Evolutionary conservation across 108 stramenopile genomes (phyloP).

Genomic region (Skeletonema potamos): DNA sequence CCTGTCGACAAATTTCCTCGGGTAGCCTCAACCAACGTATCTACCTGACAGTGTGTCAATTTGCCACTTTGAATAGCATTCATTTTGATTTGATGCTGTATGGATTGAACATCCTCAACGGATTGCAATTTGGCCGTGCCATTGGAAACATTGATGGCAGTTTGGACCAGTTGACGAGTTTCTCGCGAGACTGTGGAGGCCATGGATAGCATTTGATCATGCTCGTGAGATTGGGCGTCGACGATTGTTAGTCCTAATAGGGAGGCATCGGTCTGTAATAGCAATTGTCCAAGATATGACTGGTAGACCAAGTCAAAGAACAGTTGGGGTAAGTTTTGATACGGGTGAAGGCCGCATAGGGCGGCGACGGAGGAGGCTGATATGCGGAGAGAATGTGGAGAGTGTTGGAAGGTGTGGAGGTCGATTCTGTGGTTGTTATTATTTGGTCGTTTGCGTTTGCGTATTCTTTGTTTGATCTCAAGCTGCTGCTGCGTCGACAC

Average conservation of each 20-base stretch:
- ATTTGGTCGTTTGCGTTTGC: too few relatives aligned
- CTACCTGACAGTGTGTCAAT: constrained; percentile 42
- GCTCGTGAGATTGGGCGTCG: constrained; percentile 37
- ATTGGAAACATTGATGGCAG: constrained; percentile 41
- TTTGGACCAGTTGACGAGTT: constrained; percentile 44
- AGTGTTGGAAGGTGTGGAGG: constrained; percentile 35
- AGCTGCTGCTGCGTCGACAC: too few relatives aligned
- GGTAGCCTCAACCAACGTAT: constrained; percentile 46
- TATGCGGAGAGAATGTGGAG: constrained; percentile 56
- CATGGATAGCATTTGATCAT: constrained; percentile 43
- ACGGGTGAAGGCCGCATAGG: constrained; percentile 67
- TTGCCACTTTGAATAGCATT: constrained; percentile 43
- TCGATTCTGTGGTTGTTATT: too few relatives aligned
- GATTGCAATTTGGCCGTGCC: constrained; percentile 37
- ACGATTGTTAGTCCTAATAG: constrained; percentile 53
- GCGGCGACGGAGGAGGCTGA: constrained; percentile 61
- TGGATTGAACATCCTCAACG: constrained; percentile 48
- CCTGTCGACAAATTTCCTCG: constrained; percentile 59
- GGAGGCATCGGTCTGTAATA: constrained; percentile 54
- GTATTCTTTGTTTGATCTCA: too few relatives aligned
- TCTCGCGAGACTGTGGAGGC: constrained; percentile 52
- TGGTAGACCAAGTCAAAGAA: constrained; percentile 71
- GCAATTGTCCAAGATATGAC: constrained; percentile 51
- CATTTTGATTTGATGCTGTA: constrained; percentile 32
- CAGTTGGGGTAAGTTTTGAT: constrained; percentile 49